Evolutionary conservation across 192 early-diverging fungal genomes (phyloP), one percentile per base, ranked within the genome.

Genomic region (Coemansia sp.): DNA sequence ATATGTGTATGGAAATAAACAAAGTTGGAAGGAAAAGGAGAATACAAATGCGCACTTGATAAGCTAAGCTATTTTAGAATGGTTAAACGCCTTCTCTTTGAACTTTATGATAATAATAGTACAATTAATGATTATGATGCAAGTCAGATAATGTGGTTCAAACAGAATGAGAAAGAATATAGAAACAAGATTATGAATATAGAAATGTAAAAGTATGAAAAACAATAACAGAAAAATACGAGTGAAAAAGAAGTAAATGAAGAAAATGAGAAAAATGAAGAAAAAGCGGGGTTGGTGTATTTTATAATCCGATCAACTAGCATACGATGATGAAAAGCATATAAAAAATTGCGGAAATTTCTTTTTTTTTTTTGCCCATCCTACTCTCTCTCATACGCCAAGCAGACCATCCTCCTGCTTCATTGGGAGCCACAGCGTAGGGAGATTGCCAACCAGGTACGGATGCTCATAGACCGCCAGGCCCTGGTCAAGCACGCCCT

Each of bases 371-470:
- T 6, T 19, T 51, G 4, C 1, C 48, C 45, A 19, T 16, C 12
- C 15, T 9, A 19, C 41, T 26, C 26, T 26, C 26, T 26, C 26
- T 26, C 26, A 26, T 26, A 26, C 26, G 26, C 26, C 26, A 21
- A 42, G 10, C 12, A 36, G 22, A 1, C 42, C 18, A 15, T 42
- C 47, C 0, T 59, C 13, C 5, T 37, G 8, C 41, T 60, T 56
- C 71, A 90, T 81, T 9, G 92, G 92, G 43, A 91, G 70, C 92
- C 92, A 93, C 26, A 93, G 60, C 32, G 85, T 77, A 8, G 92
- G 92, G 47, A 93, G 66, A 8, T 77, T 79, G 11, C 90, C 90
- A 19, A 87, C 63, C 6, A 91, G 62, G 16, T 87, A 88, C 37
- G 92, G 92, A 43, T 90, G 84, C 45, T 77, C 86, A 46, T 89